Percentiles rank a stretch among this genome's conserved stretches.
These are phyloP conservation scores for Fusarium albidum DNA, from an alignment of 2,329 filamentous ascomycete species.

Conservation along the genomic window DNA sequence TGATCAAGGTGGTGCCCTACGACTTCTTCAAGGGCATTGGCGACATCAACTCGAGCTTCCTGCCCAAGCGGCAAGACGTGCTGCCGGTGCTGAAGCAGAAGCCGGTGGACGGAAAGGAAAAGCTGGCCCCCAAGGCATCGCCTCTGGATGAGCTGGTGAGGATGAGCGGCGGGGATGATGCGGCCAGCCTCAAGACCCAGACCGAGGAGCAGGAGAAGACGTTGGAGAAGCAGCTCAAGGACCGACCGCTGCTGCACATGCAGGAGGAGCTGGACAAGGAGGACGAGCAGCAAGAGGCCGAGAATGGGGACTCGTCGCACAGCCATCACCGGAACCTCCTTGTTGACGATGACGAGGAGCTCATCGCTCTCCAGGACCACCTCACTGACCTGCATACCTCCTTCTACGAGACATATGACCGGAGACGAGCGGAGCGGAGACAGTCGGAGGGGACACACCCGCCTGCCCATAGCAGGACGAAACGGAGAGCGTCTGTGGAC, in stretches of 20 bases:
- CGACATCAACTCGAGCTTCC: conserved; percentile 97
- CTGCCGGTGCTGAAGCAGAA: conserved; percentile 45
- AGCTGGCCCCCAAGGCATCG: conserved; percentile 42
- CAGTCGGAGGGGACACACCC: conserved; percentile 45
- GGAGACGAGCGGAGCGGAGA: conserved; percentile 51
- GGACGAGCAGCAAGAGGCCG: conserved; percentile 52
- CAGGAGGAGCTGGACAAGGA: conserved; percentile 91
- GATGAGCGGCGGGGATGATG: conserved; percentile 77
- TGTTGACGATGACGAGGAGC: conserved; percentile 86
- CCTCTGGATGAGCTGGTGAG: conserved; percentile 79
- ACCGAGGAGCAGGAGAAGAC: conserved; percentile 86
- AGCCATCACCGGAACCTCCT: conserved; percentile 72
- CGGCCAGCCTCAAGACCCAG: conserved; percentile 75
- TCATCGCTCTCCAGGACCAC: conserved; percentile 78
- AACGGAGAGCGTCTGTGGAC: conserved; percentile 45
- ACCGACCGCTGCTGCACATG: conserved; percentile 88
- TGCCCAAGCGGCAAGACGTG: conserved; percentile 77
- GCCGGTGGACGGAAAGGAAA: conserved; percentile 18
- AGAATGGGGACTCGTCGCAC: conserved; percentile 39
- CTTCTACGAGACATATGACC: conserved; percentile 87
- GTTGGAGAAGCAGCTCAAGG: conserved; percentile 86
- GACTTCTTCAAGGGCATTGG: conserved; percentile 99
- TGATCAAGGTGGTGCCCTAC: conserved; percentile 94
- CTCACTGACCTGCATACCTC: conserved; percentile 77
- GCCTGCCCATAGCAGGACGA: conserved; percentile 44